These are phyloP conservation scores for Cryptosporidium canis DNA, from an alignment of 169 alveolate genomes.

Conservation along the genomic window DNA sequence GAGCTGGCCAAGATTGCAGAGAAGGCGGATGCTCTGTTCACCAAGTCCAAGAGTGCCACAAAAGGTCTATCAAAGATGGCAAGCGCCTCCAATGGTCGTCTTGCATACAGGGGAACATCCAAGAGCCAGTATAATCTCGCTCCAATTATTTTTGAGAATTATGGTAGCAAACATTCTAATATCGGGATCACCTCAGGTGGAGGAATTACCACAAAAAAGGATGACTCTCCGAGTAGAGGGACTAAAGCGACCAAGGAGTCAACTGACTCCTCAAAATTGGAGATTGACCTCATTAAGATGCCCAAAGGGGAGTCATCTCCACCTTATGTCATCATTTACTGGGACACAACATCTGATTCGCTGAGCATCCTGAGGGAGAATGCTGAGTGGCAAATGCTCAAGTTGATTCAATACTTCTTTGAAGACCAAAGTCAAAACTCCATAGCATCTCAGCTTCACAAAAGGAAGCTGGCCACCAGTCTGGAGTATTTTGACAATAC, in stretches of 20 bases:
- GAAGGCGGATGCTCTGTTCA: not conserved
- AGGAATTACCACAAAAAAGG: not conserved
- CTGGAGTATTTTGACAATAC: constrained; percentile 58
- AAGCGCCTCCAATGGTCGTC: not conserved
- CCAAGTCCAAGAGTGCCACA: not conserved
- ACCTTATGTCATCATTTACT: constrained; percentile 37
- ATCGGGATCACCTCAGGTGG: not conserved
- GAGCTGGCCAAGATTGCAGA: constrained; percentile 24
- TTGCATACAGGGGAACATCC: not conserved
- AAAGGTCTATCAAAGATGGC: not conserved
- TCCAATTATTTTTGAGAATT: constrained; percentile 8
- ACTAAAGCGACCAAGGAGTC: not conserved
- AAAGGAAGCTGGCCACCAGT: constrained; percentile 8
- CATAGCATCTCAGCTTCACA: not conserved
- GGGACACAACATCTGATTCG: constrained; percentile 35
- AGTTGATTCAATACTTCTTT: constrained; percentile 34
- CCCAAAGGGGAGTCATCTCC: constrained; percentile 61
- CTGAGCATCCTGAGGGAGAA: constrained; percentile 6
- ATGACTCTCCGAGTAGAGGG: not conserved
- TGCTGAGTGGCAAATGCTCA: constrained; percentile 72
- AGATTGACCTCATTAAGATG: constrained; percentile 4
- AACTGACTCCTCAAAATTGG: not conserved
- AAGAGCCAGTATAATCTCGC: not conserved
- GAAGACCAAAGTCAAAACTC: constrained; percentile 61
- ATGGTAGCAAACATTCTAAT: not conserved